Base-by-base conservation (phyloP, 2,329 filamentous ascomycete species). In the Arachnomyces sp. region DNA sequence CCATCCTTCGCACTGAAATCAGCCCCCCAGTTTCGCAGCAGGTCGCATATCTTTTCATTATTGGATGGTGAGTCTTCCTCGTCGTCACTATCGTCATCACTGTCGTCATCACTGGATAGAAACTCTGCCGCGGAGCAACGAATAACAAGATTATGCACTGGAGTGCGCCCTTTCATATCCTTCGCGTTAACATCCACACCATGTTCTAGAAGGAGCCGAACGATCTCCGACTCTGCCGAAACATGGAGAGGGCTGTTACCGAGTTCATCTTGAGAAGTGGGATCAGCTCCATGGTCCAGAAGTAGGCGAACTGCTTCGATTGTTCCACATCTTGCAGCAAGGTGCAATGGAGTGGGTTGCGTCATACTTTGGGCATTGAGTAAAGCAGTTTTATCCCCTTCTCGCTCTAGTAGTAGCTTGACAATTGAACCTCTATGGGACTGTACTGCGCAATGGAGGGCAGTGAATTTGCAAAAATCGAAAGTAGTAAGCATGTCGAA, bases 231-330 rank as follows among this genome's bases (percentile, higher is more conserved):
- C 29, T 52, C 43, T 11, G 51, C 12, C 3, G 46, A 47, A 9
- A 45, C 35, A 36, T 53, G 51, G 7, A 53, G 40, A 9, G 48
- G 45, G 14, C 47, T 45, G 18, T 47, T 42, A 7, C 50, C 47
- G 17, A 48, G 40, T 38, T 44, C 44, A 35, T 53, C 48, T 7
- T 34, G 33, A 4, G 28, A 12, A 32, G 47, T 42, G 16, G 50
- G 21, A 13, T 43, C 38, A 11, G 48, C 40, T 11, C 44, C 38
- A 34, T 48, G 36, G 16, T 49, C 41, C 4, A 55, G 37, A 3
- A 15, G 30, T 34, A 36, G 28, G 3, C 45, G 45, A n/a, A 43
- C 43, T 4, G n/a, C 15, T 17, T 18, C 11, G 36, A 13, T 5
- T n/a, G n/a, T n/a, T n/a, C n/a, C n/a, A n/a, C n/a, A n/a, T n/a